phyloP scores from a whole-genome alignment of 805 yeast species.

The Torulaspora gathmanii region DNA sequence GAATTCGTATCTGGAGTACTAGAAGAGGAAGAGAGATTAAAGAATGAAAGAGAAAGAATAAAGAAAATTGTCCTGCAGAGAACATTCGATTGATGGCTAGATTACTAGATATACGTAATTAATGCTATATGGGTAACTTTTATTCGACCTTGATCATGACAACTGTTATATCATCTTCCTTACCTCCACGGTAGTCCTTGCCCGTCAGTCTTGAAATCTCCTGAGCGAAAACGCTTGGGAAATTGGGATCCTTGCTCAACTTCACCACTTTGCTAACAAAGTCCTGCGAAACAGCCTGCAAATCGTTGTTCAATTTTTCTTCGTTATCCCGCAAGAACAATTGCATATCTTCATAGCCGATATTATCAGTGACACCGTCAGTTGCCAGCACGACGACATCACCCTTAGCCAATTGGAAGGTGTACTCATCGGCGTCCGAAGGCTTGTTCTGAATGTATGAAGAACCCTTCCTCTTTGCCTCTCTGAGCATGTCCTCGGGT shows the following conservation, averaged over 20 bases:
- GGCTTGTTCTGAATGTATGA: slow-evolving; percentile 71
- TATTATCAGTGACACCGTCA: slow-evolving; percentile 90
- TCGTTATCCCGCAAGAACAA: slow-evolving; percentile 53
- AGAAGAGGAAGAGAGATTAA: slow-evolving; percentile 47
- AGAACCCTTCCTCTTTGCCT: slow-evolving; percentile 51
- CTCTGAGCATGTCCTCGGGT: slow-evolving; percentile 54
- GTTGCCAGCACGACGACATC: slow-evolving; percentile 85
- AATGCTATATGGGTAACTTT: not conserved
- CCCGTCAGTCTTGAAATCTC: slow-evolving; percentile 63
- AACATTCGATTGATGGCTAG: slow-evolving; percentile 30
- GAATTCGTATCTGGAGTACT: slow-evolving; percentile 50
- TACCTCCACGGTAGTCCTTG: slow-evolving; percentile 78
- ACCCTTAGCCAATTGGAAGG: slow-evolving; percentile 58
- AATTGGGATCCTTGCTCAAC: slow-evolving; percentile 66
- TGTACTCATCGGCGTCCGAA: slow-evolving; percentile 57
- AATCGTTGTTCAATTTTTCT: slow-evolving; percentile 27
- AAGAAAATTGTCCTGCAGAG: slow-evolving; percentile 48
- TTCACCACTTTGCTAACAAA: slow-evolving; percentile 65
- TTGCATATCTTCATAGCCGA: slow-evolving; percentile 67
- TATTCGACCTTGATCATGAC: slow-evolving; percentile 63
- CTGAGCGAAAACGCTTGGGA: slow-evolving; percentile 83
- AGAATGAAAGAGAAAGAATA: slow-evolving; percentile 52
- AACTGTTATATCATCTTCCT: slow-evolving; percentile 90
- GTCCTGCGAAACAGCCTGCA: slow-evolving; percentile 45
- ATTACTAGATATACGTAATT: not conserved